Percentiles rank a stretch among this genome's conserved stretches.
phyloP scores from a whole-genome alignment of 2,329 filamentous ascomycete genomes.

The Colletotrichum zoysiae region DNA sequence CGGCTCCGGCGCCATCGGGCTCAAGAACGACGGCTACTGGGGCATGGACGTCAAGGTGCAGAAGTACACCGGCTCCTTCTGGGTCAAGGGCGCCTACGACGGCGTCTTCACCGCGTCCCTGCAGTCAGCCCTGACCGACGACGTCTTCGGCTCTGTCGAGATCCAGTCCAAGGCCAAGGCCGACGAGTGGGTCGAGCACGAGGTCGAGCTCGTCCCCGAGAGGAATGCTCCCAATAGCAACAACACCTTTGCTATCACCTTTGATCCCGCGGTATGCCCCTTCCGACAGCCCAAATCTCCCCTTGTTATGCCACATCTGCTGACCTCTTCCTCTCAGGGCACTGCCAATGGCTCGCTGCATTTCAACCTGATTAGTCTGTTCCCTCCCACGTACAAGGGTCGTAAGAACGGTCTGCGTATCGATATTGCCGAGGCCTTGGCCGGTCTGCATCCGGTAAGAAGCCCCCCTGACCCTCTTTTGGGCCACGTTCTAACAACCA shows the following conservation, averaged over 20 bases:
- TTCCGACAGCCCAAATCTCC: not conserved
- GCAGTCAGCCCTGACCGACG: constrained; percentile 58
- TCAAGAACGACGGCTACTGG: constrained; percentile 69
- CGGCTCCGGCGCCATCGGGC: constrained; percentile 55
- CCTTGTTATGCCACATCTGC: not conserved
- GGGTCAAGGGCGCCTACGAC: constrained; percentile 63
- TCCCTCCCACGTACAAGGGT: constrained; percentile 71
- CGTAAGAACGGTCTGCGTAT: constrained; percentile 68
- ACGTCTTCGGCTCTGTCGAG: constrained; percentile 60
- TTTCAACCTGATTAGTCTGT: constrained; percentile 70
- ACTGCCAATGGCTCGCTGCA: constrained; percentile 59
- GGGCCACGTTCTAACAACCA: not conserved
- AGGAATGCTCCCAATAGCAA: constrained; percentile 65
- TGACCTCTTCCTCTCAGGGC: constrained; percentile 45
- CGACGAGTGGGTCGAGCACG: constrained; percentile 65
- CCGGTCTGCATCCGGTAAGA: constrained; percentile 62
- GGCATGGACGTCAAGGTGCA: constrained; percentile 65
- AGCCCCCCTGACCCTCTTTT: no score
- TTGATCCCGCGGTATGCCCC: constrained; percentile 55
- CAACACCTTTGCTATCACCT: constrained; percentile 68
- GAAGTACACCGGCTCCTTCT: constrained; percentile 65
- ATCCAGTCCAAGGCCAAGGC: constrained; percentile 58
- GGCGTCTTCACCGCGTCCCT: constrained; percentile 62
- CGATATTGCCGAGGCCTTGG: constrained; percentile 67
- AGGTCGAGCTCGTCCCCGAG: constrained; percentile 57